Evolutionary conservation across 768 basidiomycete species (phyloP).

Genomic region (Boletus patriciae): DNA sequence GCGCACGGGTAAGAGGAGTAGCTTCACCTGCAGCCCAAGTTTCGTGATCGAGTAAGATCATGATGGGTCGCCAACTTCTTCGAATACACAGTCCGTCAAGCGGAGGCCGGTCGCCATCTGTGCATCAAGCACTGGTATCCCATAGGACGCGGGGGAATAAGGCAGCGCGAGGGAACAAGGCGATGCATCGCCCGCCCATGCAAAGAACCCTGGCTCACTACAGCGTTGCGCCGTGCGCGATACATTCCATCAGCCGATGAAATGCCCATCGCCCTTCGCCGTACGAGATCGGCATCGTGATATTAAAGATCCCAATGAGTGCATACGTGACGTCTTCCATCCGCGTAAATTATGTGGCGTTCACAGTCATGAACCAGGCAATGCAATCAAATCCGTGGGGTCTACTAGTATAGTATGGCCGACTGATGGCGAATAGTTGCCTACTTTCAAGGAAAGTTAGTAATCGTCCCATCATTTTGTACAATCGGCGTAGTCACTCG

Average conservation of each 20-base stretch:
- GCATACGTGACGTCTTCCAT: constrained; percentile 12
- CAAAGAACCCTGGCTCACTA: constrained; percentile 16
- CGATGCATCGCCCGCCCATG: constrained; percentile 15
- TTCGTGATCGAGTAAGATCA: constrained; percentile 17
- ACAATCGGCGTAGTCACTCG: too few relatives aligned
- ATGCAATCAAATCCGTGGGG: too few relatives aligned
- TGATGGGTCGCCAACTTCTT: constrained; percentile 17
- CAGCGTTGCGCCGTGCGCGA: constrained; percentile 9
- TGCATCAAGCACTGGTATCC: not conserved
- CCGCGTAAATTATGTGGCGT: too few relatives aligned
- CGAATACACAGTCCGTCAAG: constrained; percentile 14
- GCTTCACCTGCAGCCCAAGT: constrained; percentile 11
- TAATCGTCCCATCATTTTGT: too few relatives aligned
- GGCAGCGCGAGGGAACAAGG: constrained; percentile 12
- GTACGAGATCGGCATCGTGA: constrained; percentile 17
- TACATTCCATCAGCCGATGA: constrained; percentile 8
- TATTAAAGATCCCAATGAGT: constrained; percentile 16
- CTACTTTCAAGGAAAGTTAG: too few relatives aligned
- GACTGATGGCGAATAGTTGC: too few relatives aligned
- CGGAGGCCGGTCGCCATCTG: constrained; percentile 1
- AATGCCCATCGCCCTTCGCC: constrained; percentile 18
- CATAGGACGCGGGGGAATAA: constrained; percentile 12
- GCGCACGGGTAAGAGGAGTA: constrained; percentile 10
- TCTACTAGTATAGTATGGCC: too few relatives aligned
- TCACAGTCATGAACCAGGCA: too few relatives aligned